Percentiles rank a stretch among this genome's conserved stretches.
Conservation (phyloP, 129 eudicot species). For the Flaveria bidentis region DNA sequence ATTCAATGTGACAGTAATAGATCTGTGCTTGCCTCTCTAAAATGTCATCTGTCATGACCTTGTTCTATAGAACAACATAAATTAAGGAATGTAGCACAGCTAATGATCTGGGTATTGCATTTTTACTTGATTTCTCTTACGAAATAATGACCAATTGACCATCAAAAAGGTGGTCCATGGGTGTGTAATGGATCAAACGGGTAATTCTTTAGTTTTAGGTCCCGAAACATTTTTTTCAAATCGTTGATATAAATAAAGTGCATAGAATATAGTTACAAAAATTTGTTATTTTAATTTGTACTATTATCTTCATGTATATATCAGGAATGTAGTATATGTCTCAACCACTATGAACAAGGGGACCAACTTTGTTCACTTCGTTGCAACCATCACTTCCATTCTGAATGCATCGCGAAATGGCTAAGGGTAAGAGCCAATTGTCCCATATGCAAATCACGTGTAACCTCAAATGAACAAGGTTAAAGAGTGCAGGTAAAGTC, state of each 20-base stretch:
- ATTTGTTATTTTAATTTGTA: neutral
- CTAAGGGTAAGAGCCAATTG: slow-evolving; percentile 14
- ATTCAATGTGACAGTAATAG: too few species aligned
- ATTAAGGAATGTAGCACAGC: neutral
- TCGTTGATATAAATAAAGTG: neutral
- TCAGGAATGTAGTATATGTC: slow-evolving; percentile 26
- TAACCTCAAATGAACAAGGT: neutral
- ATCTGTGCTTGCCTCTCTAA: neutral
- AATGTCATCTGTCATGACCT: neutral
- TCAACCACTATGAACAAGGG: slow-evolving; percentile 1
- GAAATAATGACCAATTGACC: neutral
- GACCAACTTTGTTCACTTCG: slow-evolving; percentile 1
- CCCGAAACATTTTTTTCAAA: neutral
- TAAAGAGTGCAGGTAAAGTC: neutral
- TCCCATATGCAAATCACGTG: slow-evolving; percentile 6
- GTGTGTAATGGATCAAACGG: neutral
- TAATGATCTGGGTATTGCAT: neutral
- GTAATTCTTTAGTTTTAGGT: slow-evolving; percentile 3
- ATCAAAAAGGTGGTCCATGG: neutral
- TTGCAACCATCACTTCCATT: slow-evolving; percentile 26
- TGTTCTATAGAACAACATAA: neutral
- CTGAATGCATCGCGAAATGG: slow-evolving; percentile 22
- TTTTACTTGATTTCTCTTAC: neutral
- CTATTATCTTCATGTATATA: neutral
- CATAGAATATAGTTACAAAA: neutral